A percentile compares a stretch with the other conserved stretches of the same genome.
Conservation (phyloP, 2,329 filamentous ascomycete genomes). For the Xylaria sp. region DNA sequence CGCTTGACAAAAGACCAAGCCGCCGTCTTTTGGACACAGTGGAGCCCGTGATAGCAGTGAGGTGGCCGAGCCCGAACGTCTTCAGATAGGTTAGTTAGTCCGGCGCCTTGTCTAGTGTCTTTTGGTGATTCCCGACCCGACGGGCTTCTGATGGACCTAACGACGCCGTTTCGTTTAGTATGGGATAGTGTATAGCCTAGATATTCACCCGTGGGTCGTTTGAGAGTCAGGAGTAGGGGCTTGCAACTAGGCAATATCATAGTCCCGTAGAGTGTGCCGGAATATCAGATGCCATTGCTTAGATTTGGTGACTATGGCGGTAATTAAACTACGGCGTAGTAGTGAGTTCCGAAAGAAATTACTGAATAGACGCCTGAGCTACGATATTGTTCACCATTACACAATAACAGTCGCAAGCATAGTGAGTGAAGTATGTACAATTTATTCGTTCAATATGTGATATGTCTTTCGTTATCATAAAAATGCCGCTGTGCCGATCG, state of each 20-base stretch:
- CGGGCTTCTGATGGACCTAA: not conserved
- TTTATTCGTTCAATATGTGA: not conserved
- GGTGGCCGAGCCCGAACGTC: slow-evolving; percentile 13
- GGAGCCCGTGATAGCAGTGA: slow-evolving; percentile 14
- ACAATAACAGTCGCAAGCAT: not conserved
- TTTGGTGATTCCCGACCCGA: slow-evolving; percentile 12
- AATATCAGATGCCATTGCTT: not conserved
- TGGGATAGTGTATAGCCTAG: not conserved
- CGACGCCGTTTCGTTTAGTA: not conserved
- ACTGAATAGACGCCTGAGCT: not conserved
- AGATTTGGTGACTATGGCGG: not conserved
- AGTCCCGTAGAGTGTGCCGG: not conserved
- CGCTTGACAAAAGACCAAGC: not conserved
- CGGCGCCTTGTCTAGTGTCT: not conserved
- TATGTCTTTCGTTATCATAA: slow-evolving; percentile 10
- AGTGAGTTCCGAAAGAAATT: not conserved
- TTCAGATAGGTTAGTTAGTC: not conserved
- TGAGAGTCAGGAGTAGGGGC: not conserved
- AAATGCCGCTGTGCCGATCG: slow-evolving; percentile 42
- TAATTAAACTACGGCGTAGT: not conserved
- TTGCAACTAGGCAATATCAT: not conserved
- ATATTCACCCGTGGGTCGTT: not conserved
- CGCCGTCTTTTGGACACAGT: slow-evolving; percentile 10
- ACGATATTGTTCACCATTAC: not conserved
- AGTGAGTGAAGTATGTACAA: not conserved